phyloP scores from a whole-genome alignment of 495 filamentous ascomycete species.

The Penicillium manginii region DNA sequence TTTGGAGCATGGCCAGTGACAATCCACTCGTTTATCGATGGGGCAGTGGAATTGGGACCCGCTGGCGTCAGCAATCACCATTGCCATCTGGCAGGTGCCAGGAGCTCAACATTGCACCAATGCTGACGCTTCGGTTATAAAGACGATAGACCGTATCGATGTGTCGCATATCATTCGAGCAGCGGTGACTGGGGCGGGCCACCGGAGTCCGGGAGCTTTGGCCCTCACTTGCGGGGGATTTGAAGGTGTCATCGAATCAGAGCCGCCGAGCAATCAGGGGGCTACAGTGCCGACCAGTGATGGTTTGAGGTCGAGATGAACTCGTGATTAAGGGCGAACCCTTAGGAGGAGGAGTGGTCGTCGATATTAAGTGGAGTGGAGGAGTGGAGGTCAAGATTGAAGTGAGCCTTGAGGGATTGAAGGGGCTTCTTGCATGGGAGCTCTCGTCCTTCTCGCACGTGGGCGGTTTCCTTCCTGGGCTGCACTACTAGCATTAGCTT shows the following conservation, averaged over 20 bases:
- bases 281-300: background rate
- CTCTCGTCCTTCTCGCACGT: background rate
- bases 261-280: background rate
- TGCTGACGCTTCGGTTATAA: conserved; percentile 6
- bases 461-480: background rate
- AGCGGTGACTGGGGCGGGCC: conserved; percentile 14
- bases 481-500: background rate
- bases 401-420: background rate
- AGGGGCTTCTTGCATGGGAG: too few species aligned
- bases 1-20: conserved; percentile 1
- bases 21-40: conserved; percentile 1
- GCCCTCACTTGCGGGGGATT: conserved; percentile 10
- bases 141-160: conserved; percentile 2
- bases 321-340: background rate
- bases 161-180: conserved; percentile 8
- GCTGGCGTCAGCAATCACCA: background rate
- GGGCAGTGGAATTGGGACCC: background rate
- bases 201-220: conserved; percentile 31
- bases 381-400: background rate
- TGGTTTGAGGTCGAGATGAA: background rate
- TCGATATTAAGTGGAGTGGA: background rate
- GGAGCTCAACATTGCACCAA: background rate
- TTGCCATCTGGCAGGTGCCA: background rate
- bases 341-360: background rate
- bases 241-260: background rate